These are phyloP conservation scores for Pseudogymnoascus sp. DNA, from an alignment of 2,329 filamentous ascomycete species.

Conservation along the genomic window DNA sequence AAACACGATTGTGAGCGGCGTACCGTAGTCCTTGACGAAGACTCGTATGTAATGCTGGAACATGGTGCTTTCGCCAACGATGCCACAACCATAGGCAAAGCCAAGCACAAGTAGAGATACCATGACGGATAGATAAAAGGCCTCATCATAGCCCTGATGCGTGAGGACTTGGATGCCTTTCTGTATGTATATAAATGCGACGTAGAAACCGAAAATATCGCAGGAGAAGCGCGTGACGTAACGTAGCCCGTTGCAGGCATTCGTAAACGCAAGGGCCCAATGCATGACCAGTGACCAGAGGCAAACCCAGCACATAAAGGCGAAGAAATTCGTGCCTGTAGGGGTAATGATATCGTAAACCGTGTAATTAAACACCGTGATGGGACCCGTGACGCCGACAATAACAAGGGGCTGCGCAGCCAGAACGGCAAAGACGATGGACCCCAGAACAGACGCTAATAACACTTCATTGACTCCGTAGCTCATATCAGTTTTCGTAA, in stretches of 20 bases:
- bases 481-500: conserved; percentile 74
- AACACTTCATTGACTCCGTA: conserved; percentile 90
- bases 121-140: conserved; percentile 74
- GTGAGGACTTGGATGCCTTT: conserved; percentile 84
- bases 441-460: conserved; percentile 75
- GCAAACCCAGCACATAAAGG: conserved; percentile 89
- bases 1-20: conserved; percentile 74
- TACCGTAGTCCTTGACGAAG: conserved; percentile 86
- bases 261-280: conserved; percentile 75
- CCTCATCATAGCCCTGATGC: conserved; percentile 57
- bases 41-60: conserved; percentile 71
- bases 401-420: conserved; percentile 84
- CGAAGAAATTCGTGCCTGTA: conserved; percentile 72
- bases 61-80: conserved; percentile 63
- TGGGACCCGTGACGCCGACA: conserved; percentile 84
- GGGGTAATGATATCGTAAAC: conserved; percentile 82
- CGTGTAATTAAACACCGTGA: conserved; percentile 91
- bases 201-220: conserved; percentile 91
- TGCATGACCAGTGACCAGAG: conserved; percentile 84
- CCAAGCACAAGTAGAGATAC: conserved; percentile 73
- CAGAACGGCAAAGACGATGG: conserved; percentile 72
- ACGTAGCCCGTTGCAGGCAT: conserved; percentile 80
- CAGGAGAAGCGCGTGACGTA: conserved; percentile 90
- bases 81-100: conserved; percentile 66
- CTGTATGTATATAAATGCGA: conserved; percentile 85